A percentile compares a stretch with the other conserved stretches of the same genome.
phyloP scores from a whole-genome alignment of 257 asterid genomes.

The Solanum pennellii region DNA sequence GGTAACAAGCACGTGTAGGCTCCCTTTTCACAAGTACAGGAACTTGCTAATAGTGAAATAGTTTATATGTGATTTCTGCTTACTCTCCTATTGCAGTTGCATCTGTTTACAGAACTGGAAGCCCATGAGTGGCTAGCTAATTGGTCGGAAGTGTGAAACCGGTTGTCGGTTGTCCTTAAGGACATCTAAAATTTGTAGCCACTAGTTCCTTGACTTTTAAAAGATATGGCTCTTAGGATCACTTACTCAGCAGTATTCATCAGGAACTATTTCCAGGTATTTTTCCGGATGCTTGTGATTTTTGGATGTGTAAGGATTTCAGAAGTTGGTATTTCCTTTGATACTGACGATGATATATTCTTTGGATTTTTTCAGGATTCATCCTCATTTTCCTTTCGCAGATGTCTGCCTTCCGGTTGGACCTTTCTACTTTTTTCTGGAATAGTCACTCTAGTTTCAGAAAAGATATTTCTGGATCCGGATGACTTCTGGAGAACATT shows the following conservation, averaged over 20 bases:
- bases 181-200: not conserved
- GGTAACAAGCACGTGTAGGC: not conserved
- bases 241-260: constrained; percentile 70
- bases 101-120: not conserved
- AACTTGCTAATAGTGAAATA: not conserved
- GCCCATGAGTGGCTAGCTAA: not conserved
- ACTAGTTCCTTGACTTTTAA: constrained; percentile 36
- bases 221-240: constrained; percentile 88
- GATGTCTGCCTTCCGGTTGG: constrained; percentile 81
- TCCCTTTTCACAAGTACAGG: not conserved
- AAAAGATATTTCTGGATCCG: constrained; percentile 48
- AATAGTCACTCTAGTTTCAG: constrained; percentile 47
- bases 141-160: not conserved
- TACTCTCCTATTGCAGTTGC: not conserved
- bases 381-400: constrained; percentile 55
- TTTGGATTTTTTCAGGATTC: constrained; percentile 38
- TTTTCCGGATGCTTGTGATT: not conserved
- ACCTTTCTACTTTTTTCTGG: constrained; percentile 51
- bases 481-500: constrained; percentile 76
- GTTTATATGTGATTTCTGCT: not conserved
- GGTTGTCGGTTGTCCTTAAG: not conserved
- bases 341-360: not conserved
- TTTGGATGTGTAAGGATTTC: not conserved
- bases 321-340: not conserved
- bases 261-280: constrained; percentile 75